phyloP scores from a whole-genome alignment of 495 filamentous ascomycete genomes.

The Cercophora newfieldiana region DNA sequence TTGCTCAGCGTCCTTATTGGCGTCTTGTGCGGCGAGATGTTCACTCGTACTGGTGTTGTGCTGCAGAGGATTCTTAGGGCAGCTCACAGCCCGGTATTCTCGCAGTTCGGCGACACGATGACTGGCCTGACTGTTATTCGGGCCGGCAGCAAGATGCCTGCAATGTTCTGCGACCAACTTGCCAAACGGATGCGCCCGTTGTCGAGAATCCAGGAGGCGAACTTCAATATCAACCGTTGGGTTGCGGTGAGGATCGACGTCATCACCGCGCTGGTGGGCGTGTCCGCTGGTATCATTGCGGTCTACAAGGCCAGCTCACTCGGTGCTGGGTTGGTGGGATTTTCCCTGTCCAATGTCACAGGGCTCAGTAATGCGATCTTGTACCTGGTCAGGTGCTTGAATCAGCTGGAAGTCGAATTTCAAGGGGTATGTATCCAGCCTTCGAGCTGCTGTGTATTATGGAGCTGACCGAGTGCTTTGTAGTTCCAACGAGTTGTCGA shows the following conservation, averaged over 20 bases:
- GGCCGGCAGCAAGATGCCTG: slow-evolving; percentile 45
- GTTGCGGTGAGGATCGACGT: slow-evolving; percentile 50
- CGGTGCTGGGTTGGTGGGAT: slow-evolving; percentile 49
- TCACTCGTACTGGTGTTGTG: slow-evolving; percentile 48
- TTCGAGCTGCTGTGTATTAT: not conserved
- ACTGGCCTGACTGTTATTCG: slow-evolving; percentile 51
- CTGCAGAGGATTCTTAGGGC: slow-evolving; percentile 46
- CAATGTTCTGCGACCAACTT: slow-evolving; percentile 43
- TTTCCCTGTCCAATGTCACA: slow-evolving; percentile 51
- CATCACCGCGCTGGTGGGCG: slow-evolving; percentile 47
- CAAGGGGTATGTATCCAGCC: slow-evolving; percentile 39
- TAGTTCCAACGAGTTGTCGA: slow-evolving; percentile 51
- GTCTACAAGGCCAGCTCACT: slow-evolving; percentile 42
- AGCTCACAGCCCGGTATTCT: slow-evolving; percentile 51
- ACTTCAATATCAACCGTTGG: slow-evolving; percentile 54
- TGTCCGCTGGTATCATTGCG: slow-evolving; percentile 48
- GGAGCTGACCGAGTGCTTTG: not conserved
- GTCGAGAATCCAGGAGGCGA: slow-evolving; percentile 42
- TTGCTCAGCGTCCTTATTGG: slow-evolving; percentile 43
- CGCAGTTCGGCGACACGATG: slow-evolving; percentile 52
- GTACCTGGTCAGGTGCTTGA: slow-evolving; percentile 46
- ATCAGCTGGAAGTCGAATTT: slow-evolving; percentile 52
- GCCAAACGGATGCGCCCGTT: slow-evolving; percentile 44
- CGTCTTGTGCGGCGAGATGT: slow-evolving; percentile 49
- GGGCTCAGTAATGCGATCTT: slow-evolving; percentile 50